phyloP scores from a whole-genome alignment of 495 filamentous ascomycete species.

The Bombardia bombarda region DNA sequence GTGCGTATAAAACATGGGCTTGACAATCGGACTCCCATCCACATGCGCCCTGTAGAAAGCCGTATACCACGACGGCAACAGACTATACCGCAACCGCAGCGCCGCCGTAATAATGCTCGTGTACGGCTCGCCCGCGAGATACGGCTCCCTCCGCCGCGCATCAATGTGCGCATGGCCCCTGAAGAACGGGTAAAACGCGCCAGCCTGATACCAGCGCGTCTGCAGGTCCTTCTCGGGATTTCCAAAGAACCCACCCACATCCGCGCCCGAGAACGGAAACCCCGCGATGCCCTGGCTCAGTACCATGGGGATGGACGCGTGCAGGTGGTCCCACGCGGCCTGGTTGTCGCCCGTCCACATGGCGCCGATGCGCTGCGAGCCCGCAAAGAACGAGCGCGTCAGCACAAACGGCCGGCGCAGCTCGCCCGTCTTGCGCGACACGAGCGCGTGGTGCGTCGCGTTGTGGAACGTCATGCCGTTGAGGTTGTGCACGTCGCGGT shows the following conservation, averaged over 20 bases:
- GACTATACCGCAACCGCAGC: slow-evolving; percentile 77
- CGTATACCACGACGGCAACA: slow-evolving; percentile 94
- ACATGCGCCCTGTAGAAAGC: slow-evolving; percentile 83
- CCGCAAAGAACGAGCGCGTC: slow-evolving; percentile 84
- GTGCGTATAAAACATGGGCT: slow-evolving; percentile 86
- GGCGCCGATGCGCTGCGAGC: slow-evolving; percentile 79
- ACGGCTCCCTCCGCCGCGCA: slow-evolving; percentile 87
- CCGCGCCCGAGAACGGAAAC: slow-evolving; percentile 89
- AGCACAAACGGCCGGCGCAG: slow-evolving; percentile 76
- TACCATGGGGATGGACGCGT: slow-evolving; percentile 81
- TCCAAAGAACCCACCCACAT: slow-evolving; percentile 97
- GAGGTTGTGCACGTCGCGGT: slow-evolving; percentile 91
- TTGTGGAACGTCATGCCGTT: slow-evolving; percentile 92
- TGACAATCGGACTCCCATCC: slow-evolving; percentile 77
- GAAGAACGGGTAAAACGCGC: slow-evolving; percentile 98
- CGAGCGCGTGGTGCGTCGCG: slow-evolving; percentile 77
- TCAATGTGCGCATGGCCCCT: slow-evolving; percentile 97
- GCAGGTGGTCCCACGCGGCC: slow-evolving; percentile 86
- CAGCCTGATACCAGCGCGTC: slow-evolving; percentile 92
- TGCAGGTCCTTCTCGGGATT: slow-evolving; percentile 88
- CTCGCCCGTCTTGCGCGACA: slow-evolving; percentile 74
- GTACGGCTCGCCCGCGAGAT: slow-evolving; percentile 78
- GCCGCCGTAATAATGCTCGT: slow-evolving; percentile 79
- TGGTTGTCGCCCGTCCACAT: slow-evolving; percentile 99
- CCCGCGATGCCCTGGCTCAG: slow-evolving; percentile 85